Base-by-base conservation (phyloP, 2,329 filamentous ascomycete species). In the Penicillium sp. region DNA sequence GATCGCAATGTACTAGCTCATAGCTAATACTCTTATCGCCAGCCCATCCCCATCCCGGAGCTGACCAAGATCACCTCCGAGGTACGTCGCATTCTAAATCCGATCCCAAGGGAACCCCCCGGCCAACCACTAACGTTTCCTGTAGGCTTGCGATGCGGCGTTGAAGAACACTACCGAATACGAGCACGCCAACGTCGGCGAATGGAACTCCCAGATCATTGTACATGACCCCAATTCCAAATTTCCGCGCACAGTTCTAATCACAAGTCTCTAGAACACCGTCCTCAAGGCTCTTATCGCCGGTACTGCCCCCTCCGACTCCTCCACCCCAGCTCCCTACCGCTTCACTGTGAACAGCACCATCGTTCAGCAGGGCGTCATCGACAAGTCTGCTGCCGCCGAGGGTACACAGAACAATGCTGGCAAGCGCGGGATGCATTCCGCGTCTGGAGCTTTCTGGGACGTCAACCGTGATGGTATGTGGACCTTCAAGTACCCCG, bases 341-440 rank as follows among this genome's bases (percentile, higher is more conserved):
- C 98, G 98, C 78, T 98, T 93, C 79, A 91, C 92, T 67, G 92
- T 96, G 79, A 98, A 96, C 83, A 96, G 91, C 81, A 98, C 93
- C 65, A 97, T 98, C 72, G 96, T 98, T 67, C 93, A 99, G 81
- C 93, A 98, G 80, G 76, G 75, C 21, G 82, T 93, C 33, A 85
- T 77, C 50, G 70, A 75, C 62, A 71, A 72, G 62, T 71, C 76
- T 29, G 80, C 83, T 63, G 82, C 83, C 53, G 83, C 82, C 51
- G 84, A 83, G 71, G 80, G 82, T 62, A 76, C 78, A n/a, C 72
- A 74, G 25, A 82, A 83, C 60, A 88, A 85, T 27, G 89, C 90
- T 55, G 93, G 92, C 55, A 87, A 93, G 64, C 86, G 93, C 64
- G 95, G 95, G 63, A 80, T 81, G 79, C 79, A 81, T 68, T 77